Evolutionary conservation across 148 eudicot genomes (phyloP).

Genomic region (Diospyros kaki): DNA sequence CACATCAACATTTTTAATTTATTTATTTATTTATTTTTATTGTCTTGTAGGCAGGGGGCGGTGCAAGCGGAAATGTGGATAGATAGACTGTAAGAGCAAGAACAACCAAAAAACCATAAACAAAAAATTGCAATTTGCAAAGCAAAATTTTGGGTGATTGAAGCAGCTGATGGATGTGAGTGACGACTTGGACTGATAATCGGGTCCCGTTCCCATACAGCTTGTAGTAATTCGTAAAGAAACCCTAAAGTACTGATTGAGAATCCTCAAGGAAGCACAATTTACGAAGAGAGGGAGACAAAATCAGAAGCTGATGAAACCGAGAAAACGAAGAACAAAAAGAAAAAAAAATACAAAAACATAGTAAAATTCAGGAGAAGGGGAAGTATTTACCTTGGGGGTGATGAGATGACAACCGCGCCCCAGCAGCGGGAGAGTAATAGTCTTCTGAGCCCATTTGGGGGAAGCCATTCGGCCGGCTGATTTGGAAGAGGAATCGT

Average conservation of each 20-base stretch:
- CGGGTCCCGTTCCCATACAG: too few species aligned
- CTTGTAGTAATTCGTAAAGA: too few species aligned
- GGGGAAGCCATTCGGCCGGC: constrained; percentile 43
- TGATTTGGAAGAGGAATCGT: constrained; percentile 5
- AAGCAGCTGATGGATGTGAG: too few species aligned
- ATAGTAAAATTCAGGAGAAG: not conserved
- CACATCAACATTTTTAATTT: not conserved
- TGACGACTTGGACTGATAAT: too few species aligned
- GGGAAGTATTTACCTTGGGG: constrained; percentile 41
- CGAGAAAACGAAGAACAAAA: not conserved
- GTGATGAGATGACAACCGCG: constrained; percentile 95
- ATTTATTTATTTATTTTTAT: too few species aligned
- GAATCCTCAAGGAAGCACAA: not conserved
- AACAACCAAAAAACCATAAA: too few species aligned
- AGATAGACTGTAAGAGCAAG: too few species aligned
- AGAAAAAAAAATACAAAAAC: not conserved
- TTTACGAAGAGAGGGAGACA: not conserved
- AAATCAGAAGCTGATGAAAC: not conserved
- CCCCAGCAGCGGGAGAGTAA: constrained; percentile 67
- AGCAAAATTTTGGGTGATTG: too few species aligned
- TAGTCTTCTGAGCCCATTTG: constrained; percentile 91
- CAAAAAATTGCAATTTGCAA: too few species aligned
- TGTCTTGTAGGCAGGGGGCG: too few species aligned
- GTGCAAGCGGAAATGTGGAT: too few species aligned
- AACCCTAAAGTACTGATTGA: not conserved